A percentile compares a stretch with the other conserved stretches of the same genome.
These are phyloP conservation scores for Phaeomoniella chlamydospora DNA, from an alignment of 2,329 filamentous ascomycete genomes.

Conservation along the genomic window DNA sequence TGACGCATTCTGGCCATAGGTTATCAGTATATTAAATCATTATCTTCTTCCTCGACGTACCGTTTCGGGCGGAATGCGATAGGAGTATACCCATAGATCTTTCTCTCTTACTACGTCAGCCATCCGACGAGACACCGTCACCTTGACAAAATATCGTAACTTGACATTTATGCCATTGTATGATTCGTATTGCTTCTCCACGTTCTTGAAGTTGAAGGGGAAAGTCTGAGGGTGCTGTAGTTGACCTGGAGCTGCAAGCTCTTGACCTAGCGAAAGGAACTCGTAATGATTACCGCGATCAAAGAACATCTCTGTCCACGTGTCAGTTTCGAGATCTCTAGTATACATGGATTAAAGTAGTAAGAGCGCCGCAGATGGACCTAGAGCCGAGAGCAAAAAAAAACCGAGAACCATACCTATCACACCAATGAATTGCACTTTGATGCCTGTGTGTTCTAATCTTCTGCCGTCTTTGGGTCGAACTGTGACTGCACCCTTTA, in stretches of 20 bases:
- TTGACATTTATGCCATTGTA: slow-evolving; percentile 99
- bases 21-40: background rate
- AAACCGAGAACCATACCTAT: slow-evolving; percentile 55
- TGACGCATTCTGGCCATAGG: slow-evolving; percentile 63
- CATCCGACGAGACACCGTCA: slow-evolving; percentile 93
- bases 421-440: slow-evolving; percentile 97
- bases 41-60: background rate
- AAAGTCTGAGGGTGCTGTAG: slow-evolving; percentile 97
- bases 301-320: slow-evolving; percentile 88
- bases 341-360: too few species aligned
- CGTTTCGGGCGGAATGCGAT: slow-evolving; percentile 93
- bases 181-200: slow-evolving; percentile 99
- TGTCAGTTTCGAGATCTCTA: slow-evolving; percentile 4
- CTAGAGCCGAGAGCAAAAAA: background rate
- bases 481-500: slow-evolving; percentile 90
- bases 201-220: slow-evolving; percentile 99
- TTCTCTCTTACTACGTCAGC: slow-evolving; percentile 97
- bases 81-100: slow-evolving; percentile 98
- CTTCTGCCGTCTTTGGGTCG: slow-evolving; percentile 96
- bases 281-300: slow-evolving; percentile 98
- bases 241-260: slow-evolving; percentile 91
- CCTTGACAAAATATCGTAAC: slow-evolving; percentile 93
- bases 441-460: slow-evolving; percentile 95
- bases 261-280: slow-evolving; percentile 92
- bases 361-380: slow-evolving; percentile 4